These are phyloP conservation scores for Epichloe bromicola DNA, from an alignment of 2,329 filamentous ascomycete genomes.

Conservation along the genomic window DNA sequence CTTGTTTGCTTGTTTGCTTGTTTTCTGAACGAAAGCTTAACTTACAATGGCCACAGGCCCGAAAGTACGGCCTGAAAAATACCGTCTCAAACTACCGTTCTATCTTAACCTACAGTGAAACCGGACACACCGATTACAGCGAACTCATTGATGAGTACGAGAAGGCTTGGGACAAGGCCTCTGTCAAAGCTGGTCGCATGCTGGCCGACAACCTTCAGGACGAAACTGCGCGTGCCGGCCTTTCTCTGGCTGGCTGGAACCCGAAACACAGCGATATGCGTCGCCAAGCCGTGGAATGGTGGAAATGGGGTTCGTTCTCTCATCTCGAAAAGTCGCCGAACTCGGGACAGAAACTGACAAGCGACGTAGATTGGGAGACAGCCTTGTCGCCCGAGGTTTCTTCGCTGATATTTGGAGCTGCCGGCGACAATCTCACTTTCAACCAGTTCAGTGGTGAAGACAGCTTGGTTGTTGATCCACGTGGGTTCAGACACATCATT, in stretches of 20 bases:
- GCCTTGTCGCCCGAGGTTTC: slow-evolving; percentile 42
- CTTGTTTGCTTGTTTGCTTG: not conserved
- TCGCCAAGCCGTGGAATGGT: slow-evolving; percentile 49
- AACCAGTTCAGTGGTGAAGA: slow-evolving; percentile 49
- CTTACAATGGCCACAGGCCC: slow-evolving; percentile 19
- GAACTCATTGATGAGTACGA: slow-evolving; percentile 37
- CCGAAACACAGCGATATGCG: slow-evolving; percentile 38
- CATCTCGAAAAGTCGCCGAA: no score
- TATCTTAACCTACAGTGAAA: slow-evolving; percentile 47
- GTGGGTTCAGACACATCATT: slow-evolving; percentile 48
- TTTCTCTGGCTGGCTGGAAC: slow-evolving; percentile 49
- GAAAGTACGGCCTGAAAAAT: slow-evolving; percentile 44
- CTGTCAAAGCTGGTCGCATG: slow-evolving; percentile 42
- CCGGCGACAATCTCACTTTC: slow-evolving; percentile 47
- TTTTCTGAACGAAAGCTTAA: not conserved
- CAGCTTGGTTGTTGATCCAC: slow-evolving; percentile 46
- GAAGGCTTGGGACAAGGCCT: slow-evolving; percentile 29
- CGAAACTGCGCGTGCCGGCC: slow-evolving; percentile 42
- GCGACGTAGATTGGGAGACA: slow-evolving; percentile 39
- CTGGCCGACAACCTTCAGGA: slow-evolving; percentile 48
- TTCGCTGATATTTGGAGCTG: slow-evolving; percentile 40
- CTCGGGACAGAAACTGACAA: not conserved
- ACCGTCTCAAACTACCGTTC: slow-evolving; percentile 44
- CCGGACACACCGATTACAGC: slow-evolving; percentile 37
- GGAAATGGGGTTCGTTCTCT: slow-evolving; percentile 21